Evolutionary conservation across 2,329 filamentous ascomycete genomes (phyloP), one percentile per base, ranked within the genome.

Genomic region (Sodiomyces alkalinus): DNA sequence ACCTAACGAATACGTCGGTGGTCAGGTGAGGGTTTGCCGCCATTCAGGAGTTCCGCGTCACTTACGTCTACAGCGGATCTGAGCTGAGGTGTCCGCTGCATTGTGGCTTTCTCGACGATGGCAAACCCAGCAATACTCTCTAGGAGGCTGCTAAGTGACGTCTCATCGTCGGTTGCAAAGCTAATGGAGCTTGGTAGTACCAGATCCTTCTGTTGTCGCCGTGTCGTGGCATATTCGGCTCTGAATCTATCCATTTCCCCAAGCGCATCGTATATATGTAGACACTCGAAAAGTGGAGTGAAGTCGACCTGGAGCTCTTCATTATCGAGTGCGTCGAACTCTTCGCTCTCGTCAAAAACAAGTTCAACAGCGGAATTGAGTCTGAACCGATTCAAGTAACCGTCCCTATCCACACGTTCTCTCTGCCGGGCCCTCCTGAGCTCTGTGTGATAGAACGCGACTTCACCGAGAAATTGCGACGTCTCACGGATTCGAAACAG

Each of bases 111-210:
- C 50, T 98, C 90, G 22, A 98, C 82, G 35, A 98, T 94, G 6
- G 87, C 83, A 52, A 98, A 98, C 0, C 90, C 90, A 15, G 87
- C 78, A 51, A 98, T 92, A 30, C 86, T 82, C 52, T 98, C 90
- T 4, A 98, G 58, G 11, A 98, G 56, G 47, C 78, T 92, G 48
- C 85, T 92, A n/a, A 98, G 58, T 27, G 80, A 81, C 4, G 76
- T 71, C 29, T 83, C 80, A 40, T 92, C 83, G 37, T 93, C 83
- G 22, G 83, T 76, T 7, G 80, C 59, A 3, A 98, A 58, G 33
- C 76, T 77, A 19, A 98, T 67, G 2, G 74, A 72, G 27, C 64
- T 64, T 0, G 87, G 86, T 21, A 96, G 62, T 6, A 96, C 60
- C 6, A 98, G 57, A 28, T 98, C 90, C 42, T 94, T 96, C 50